Conservation (phyloP, 805 yeast genomes). For the Cyberlindnera sargentensis region DNA sequence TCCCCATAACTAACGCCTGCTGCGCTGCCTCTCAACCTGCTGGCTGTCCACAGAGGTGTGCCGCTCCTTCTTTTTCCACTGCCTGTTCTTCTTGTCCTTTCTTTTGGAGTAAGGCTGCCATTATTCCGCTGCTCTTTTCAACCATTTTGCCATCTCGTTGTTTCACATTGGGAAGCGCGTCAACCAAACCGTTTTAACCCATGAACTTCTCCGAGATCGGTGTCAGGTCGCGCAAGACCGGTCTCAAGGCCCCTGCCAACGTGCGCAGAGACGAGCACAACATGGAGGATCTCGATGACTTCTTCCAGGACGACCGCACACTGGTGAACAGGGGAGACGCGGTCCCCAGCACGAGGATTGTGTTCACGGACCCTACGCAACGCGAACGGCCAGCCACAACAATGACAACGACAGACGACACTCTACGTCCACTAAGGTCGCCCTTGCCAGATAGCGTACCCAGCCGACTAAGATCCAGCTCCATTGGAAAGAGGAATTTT, state of each 20-base stretch:
- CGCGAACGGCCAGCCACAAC: not conserved
- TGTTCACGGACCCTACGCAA: not conserved
- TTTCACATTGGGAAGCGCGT: not conserved
- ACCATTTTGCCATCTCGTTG: too few relatives aligned
- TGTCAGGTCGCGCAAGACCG: constrained; percentile 58
- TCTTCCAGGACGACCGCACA: constrained; percentile 39
- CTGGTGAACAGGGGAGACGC: constrained; percentile 6
- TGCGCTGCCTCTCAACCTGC: too few relatives aligned
- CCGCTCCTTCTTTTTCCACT: too few relatives aligned
- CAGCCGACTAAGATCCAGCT: not conserved
- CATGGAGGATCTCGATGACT: constrained; percentile 65
- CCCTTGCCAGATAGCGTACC: not conserved
- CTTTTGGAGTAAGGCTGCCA: too few relatives aligned
- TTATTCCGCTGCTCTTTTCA: too few relatives aligned
- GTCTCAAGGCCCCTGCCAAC: constrained; percentile 40
- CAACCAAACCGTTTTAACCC: constrained; percentile 1
- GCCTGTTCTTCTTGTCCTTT: too few relatives aligned
- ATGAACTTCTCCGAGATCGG: constrained; percentile 47
- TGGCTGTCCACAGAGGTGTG: too few relatives aligned
- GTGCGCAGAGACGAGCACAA: constrained; percentile 50
- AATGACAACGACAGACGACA: not conserved
- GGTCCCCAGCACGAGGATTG: not conserved
- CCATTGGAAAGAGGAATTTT: not conserved
- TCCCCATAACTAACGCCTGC: too few relatives aligned
- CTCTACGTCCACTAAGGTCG: not conserved